These are phyloP conservation scores for Nakaseomyces sp. DNA, from an alignment of 1,139 yeast species.

Conservation along the genomic window DNA sequence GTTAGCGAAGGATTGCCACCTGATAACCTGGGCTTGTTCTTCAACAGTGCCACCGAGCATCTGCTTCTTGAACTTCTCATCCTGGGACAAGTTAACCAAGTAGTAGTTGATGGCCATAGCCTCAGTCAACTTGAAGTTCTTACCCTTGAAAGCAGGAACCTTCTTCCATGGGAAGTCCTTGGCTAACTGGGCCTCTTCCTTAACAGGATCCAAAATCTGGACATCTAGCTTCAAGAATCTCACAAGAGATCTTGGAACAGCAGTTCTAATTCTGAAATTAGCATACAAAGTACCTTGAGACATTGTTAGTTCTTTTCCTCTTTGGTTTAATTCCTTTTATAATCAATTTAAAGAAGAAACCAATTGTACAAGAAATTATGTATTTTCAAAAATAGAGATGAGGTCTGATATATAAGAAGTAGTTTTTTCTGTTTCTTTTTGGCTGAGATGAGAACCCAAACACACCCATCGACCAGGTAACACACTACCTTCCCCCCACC, in stretches of 20 bases:
- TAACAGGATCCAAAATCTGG: constrained; percentile 41
- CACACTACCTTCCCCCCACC: too few relatives aligned
- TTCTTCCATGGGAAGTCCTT: constrained; percentile 61
- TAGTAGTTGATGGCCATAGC: constrained; percentile 57
- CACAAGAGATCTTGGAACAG: constrained; percentile 56
- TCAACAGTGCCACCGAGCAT: constrained; percentile 56
- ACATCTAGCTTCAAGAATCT: constrained; percentile 67
- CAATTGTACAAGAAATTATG: too few relatives aligned
- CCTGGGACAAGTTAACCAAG: constrained; percentile 28
- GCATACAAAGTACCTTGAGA: constrained; percentile 60
- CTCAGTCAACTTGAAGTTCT: constrained; percentile 70
- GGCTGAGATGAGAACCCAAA: too few relatives aligned
- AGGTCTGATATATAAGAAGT: too few relatives aligned
- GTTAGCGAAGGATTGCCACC: constrained; percentile 79
- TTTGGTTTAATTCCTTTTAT: too few relatives aligned
- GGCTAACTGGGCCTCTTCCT: constrained; percentile 38
- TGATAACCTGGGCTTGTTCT: constrained; percentile 63
- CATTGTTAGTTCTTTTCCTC: too few relatives aligned
- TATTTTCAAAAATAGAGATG: too few relatives aligned
- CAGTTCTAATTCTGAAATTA: constrained; percentile 40
- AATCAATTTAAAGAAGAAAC: not conserved
- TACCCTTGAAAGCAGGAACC: constrained; percentile 72
- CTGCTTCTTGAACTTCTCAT: constrained; percentile 23
- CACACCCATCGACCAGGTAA: too few relatives aligned
- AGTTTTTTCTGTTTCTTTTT: too few relatives aligned